Evolutionary conservation across 306 rosid species (phyloP).

Genomic region (Cucumis cinereus): DNA sequence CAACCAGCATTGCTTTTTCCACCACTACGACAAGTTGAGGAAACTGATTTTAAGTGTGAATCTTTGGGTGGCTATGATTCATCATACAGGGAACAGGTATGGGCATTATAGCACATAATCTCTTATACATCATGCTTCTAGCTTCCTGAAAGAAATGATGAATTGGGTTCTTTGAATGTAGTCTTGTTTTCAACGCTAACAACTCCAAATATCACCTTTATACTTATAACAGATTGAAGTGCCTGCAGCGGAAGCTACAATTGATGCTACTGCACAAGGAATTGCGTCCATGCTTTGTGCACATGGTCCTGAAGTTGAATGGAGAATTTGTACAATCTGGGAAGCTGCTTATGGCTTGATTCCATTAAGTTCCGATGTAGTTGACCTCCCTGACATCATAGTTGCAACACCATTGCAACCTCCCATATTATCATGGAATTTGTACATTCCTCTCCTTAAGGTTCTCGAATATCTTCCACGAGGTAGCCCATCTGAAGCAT

Average conservation of each 20-base stretch:
- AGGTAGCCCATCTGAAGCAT: slow-evolving; percentile 97
- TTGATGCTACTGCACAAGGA: slow-evolving; percentile 98
- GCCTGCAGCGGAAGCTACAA: slow-evolving; percentile 88
- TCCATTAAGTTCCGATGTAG: slow-evolving; percentile 85
- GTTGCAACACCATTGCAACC: slow-evolving; percentile 91
- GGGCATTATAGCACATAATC: neutral
- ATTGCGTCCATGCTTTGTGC: slow-evolving; percentile 97
- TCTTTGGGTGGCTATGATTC: slow-evolving; percentile 68
- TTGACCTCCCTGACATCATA: slow-evolving; percentile 92
- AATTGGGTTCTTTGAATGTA: neutral
- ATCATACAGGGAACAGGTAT: slow-evolving; percentile 77
- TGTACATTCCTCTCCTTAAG: slow-evolving; percentile 88
- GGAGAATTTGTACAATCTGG: slow-evolving; percentile 99
- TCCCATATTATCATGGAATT: slow-evolving; percentile 85
- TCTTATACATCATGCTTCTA: neutral
- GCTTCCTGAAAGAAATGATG: neutral
- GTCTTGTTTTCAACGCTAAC: neutral
- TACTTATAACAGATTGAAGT: slow-evolving; percentile 59
- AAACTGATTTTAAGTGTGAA: slow-evolving; percentile 71
- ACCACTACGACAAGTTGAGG: slow-evolving; percentile 88
- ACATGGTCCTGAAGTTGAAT: slow-evolving; percentile 99
- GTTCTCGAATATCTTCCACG: slow-evolving; percentile 97
- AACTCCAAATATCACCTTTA: neutral
- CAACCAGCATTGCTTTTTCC: slow-evolving; percentile 97
- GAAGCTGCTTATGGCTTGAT: slow-evolving; percentile 98